phyloP scores from a whole-genome alignment of 306 rosid species.

The Fragaria vesca region DNA sequence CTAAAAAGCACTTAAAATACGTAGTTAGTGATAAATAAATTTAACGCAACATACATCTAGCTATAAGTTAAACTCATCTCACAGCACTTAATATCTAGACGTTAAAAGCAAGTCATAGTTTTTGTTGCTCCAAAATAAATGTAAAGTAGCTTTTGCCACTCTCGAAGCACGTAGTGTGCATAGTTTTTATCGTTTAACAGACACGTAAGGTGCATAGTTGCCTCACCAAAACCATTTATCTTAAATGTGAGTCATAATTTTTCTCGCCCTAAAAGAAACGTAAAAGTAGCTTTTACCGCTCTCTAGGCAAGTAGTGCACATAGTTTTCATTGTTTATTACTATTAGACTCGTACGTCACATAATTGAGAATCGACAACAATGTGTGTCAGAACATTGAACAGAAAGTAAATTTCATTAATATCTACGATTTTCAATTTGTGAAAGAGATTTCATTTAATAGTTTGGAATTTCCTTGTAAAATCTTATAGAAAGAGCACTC shows the following conservation, averaged over 20 bases:
- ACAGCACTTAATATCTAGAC: no score
- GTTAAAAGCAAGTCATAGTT: no score
- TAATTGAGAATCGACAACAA: background rate
- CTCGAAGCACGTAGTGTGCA: no score
- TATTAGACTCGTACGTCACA: no score
- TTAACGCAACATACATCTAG: no score
- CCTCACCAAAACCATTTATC: background rate
- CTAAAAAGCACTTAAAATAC: accelerated
- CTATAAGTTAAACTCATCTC: no score
- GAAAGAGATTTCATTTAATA: background rate
- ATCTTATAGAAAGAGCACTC: background rate
- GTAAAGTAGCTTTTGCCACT: no score
- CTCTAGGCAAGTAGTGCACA: no score
- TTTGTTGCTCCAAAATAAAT: no score
- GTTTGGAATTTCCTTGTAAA: background rate
- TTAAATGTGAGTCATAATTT: background rate
- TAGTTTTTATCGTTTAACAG: no score
- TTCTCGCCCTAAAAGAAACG: background rate
- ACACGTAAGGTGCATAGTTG: no score
- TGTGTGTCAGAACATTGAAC: background rate
- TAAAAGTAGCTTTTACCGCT: background rate
- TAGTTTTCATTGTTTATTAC: background rate
- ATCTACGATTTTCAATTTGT: background rate
- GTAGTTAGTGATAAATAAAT: no score
- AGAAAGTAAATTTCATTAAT: background rate